Conservation (phyloP, 2,329 filamentous ascomycete genomes). For the Sarocladium brachiariae region DNA sequence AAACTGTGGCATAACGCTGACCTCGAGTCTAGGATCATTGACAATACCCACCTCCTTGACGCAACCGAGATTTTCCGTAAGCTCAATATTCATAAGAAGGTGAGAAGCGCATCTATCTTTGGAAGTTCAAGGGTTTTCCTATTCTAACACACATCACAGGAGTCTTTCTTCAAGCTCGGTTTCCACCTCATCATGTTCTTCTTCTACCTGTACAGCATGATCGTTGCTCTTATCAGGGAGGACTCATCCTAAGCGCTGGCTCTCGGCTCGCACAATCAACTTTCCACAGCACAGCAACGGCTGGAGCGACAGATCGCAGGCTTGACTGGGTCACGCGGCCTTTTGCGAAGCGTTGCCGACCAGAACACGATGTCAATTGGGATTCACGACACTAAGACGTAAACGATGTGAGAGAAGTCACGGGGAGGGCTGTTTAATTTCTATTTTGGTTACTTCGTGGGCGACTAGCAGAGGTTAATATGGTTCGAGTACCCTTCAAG, state of each 20-base stretch:
- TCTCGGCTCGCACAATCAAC: background rate
- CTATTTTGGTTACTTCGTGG: background rate
- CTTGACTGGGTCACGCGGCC: background rate
- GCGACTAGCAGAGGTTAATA: conserved; percentile 17
- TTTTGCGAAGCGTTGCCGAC: background rate
- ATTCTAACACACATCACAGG: conserved; percentile 46
- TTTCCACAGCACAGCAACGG: background rate
- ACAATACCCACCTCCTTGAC: conserved; percentile 94
- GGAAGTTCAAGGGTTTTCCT: background rate
- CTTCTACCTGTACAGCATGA: conserved; percentile 99
- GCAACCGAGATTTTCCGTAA: conserved; percentile 99
- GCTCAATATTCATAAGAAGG: conserved; percentile 98
- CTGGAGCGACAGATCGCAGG: background rate
- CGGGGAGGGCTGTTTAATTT: conserved; percentile 8
- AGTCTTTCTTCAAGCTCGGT: conserved; percentile 98
- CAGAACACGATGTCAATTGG: background rate
- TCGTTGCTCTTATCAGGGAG: conserved; percentile 92
- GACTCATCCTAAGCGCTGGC: conserved; percentile 66
- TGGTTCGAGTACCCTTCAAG: conserved; percentile 17
- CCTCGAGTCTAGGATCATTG: conserved; percentile 65
- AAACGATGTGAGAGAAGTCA: background rate
- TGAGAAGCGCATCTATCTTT: conserved; percentile 27
- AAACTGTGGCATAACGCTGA: background rate
- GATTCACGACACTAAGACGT: background rate
- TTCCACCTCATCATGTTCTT: conserved; percentile 99